Percentiles rank a stretch among this genome's conserved stretches.
These are phyloP conservation scores for Colletotrichum tropicicola DNA, from an alignment of 2,329 filamentous ascomycete genomes.

Conservation along the genomic window DNA sequence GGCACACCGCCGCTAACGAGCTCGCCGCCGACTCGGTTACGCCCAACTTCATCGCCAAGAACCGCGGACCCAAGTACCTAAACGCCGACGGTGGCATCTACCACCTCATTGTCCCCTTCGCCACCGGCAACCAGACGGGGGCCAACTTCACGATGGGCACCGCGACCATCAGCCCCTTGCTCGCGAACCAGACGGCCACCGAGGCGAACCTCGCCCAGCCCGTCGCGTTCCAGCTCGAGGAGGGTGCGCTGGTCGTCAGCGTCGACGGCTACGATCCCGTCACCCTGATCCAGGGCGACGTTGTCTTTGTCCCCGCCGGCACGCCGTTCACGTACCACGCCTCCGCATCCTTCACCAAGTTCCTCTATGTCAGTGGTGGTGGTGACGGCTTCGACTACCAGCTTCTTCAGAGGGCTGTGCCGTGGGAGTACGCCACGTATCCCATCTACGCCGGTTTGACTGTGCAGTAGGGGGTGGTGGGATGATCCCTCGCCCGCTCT, in stretches of 20 bases:
- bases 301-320: conserved; percentile 36
- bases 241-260: conserved; percentile 34
- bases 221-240: conserved; percentile 37
- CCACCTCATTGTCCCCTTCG: conserved; percentile 53
- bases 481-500: background rate
- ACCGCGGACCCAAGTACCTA: conserved; percentile 55
- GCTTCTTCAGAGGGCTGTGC: conserved; percentile 23
- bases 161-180: conserved; percentile 43
- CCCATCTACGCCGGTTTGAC: conserved; percentile 9
- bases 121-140: conserved; percentile 48
- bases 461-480: background rate
- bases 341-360: conserved; percentile 36
- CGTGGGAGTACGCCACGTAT: conserved; percentile 11
- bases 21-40: conserved; percentile 40
- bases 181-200: conserved; percentile 13
- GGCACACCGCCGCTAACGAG: conserved; percentile 48
- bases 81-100: conserved; percentile 45
- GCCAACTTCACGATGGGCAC: conserved; percentile 53
- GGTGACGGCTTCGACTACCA: conserved; percentile 35
- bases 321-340: conserved; percentile 35
- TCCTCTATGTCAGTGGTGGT: conserved; percentile 37
- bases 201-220: background rate
- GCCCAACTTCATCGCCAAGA: conserved; percentile 54
- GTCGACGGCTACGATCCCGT: conserved; percentile 35
- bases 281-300: conserved; percentile 36